A percentile compares a stretch with the other conserved stretches of the same genome.
These are phyloP conservation scores for Talaromyces adpressus DNA, from an alignment of 495 filamentous ascomycete genomes.

Conservation along the genomic window DNA sequence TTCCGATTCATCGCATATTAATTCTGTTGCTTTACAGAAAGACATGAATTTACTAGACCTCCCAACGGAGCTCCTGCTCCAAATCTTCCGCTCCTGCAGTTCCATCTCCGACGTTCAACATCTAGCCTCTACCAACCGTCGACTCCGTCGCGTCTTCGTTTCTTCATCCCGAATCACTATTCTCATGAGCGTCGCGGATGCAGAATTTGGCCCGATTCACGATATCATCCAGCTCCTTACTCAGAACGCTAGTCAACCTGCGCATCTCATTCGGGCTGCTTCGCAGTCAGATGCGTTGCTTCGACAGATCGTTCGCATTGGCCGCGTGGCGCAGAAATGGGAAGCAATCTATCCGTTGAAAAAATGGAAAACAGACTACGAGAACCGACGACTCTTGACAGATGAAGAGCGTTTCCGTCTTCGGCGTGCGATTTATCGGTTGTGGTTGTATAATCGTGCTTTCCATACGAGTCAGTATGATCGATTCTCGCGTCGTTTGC, in stretches of 20 bases:
- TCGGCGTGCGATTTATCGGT: constrained; percentile 60
- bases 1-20: neutral
- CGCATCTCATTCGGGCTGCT: constrained; percentile 40
- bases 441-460: constrained; percentile 58
- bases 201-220: constrained; percentile 54
- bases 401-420: constrained; percentile 48
- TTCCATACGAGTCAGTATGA: constrained; percentile 45
- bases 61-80: constrained; percentile 55
- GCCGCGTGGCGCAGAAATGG: constrained; percentile 55
- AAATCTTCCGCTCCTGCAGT: constrained; percentile 50
- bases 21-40: neutral
- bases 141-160: constrained; percentile 46
- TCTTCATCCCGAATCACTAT: constrained; percentile 46
- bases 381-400: constrained; percentile 55
- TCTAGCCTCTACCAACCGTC: constrained; percentile 46
- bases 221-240: constrained; percentile 55
- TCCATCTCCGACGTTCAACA: constrained; percentile 46
- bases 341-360: constrained; percentile 60
- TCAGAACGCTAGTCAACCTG: constrained; percentile 48
- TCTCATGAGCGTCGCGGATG: constrained; percentile 43
- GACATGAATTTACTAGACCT: constrained; percentile 43
- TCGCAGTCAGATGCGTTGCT: constrained; percentile 48
- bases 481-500: constrained; percentile 39
- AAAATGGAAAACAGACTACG: constrained; percentile 54
- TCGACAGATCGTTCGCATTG: constrained; percentile 49